Conservation (phyloP, 1,139 yeast genomes). For the Scheffersomyces segobiensis region DNA sequence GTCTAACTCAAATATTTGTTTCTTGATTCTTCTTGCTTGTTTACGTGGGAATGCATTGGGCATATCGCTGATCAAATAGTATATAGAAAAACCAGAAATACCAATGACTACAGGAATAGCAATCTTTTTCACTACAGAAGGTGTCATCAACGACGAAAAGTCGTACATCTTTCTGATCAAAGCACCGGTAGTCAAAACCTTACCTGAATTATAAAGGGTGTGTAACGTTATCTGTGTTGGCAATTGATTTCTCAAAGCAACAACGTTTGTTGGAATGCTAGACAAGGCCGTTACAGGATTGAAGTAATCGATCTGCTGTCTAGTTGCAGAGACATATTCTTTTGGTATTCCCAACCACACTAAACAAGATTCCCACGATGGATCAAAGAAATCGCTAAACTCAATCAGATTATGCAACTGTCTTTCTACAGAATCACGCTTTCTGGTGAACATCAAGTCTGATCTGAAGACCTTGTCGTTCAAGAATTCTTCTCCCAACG, state of each 20-base stretch:
- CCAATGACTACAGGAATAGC: slow-evolving; percentile 52
- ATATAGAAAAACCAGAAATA: slow-evolving; percentile 58
- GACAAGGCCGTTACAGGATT: slow-evolving; percentile 39
- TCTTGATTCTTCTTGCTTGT: slow-evolving; percentile 68
- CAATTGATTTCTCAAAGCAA: slow-evolving; percentile 33
- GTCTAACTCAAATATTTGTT: slow-evolving; percentile 63
- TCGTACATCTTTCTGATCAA: slow-evolving; percentile 32
- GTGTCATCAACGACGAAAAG: slow-evolving; percentile 27
- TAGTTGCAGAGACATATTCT: slow-evolving; percentile 28
- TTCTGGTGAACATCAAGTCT: slow-evolving; percentile 80
- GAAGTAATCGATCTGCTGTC: slow-evolving; percentile 30
- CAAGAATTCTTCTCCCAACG: slow-evolving; percentile 59
- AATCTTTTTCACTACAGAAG: slow-evolving; percentile 32
- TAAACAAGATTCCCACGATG: slow-evolving; percentile 59
- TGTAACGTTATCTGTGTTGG: slow-evolving; percentile 44
- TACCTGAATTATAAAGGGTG: slow-evolving; percentile 47
- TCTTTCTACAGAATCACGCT: slow-evolving; percentile 62
- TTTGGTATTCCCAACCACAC: slow-evolving; percentile 44
- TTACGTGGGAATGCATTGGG: slow-evolving; percentile 90
- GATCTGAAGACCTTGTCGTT: slow-evolving; percentile 70
- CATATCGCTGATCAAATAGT: slow-evolving; percentile 73
- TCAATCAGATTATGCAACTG: slow-evolving; percentile 61
- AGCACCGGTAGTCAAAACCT: slow-evolving; percentile 45
- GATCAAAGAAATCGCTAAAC: slow-evolving; percentile 74
- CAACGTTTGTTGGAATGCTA: slow-evolving; percentile 31